Base-by-base conservation (phyloP, 2,329 filamentous ascomycete species). In the Colletotrichum musicola region DNA sequence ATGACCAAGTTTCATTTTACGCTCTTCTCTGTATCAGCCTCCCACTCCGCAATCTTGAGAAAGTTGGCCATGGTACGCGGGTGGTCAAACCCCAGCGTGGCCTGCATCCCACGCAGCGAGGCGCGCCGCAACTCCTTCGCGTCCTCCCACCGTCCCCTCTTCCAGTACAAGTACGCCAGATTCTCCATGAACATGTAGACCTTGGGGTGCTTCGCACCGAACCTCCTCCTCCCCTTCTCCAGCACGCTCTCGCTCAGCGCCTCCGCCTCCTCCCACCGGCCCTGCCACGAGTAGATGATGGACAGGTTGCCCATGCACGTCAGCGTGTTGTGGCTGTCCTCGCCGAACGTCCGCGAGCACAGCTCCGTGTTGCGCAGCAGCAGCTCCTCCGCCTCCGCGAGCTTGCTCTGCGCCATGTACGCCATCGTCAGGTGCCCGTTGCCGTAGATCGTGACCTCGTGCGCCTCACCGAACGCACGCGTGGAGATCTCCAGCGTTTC, bases 321-420 rank as follows among this genome's bases (percentile, higher is more conserved):
- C 20, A 73, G 69, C n/a, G 72, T 75, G 49, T 62, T 16, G 14
- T 72, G 71, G 47, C 73, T 67, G 13, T 71, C 71, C 22, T 47
- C 38, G 16, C 71, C 72, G 5, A 73, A 62, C 40, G 74, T 18
- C 12, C 9, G 69, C 44, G 66, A 70, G 1, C 22, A 20, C 0
- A 6, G 61, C 40, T 60, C 44, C 44, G 40, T 25, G 7, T 35
- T 22, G 18, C 35, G 38, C 22, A 50, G 12, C 25, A 16, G 7
- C 44, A 60, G 44, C 14, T n/a, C 44, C 18, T 60, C 42, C 3
- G 57, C 57, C 13, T 75, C 71, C 4, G 69, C 13, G 0, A 6
- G 73, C 6, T 46, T 63, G 4, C 44, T 71, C 16, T 62, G 54
- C 3, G 44, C 18, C 49, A 35, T 9, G 27, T 61, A 65, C 13